These are phyloP conservation scores for Eimeria zaria DNA, from an alignment of 169 alveolate genomes.

Conservation along the genomic window DNA sequence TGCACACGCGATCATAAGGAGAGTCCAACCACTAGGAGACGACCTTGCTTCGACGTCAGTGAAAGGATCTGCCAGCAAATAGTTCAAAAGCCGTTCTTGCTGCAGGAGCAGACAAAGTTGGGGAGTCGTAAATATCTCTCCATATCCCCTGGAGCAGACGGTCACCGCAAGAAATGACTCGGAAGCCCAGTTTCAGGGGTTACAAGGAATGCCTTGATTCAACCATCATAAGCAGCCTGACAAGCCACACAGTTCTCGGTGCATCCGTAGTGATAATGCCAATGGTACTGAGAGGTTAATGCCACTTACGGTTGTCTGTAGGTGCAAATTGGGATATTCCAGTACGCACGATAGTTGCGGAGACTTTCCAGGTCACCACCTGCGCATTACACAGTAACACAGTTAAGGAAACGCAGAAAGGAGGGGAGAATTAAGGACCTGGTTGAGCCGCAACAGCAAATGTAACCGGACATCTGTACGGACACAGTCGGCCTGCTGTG, in stretches of 20 bases:
- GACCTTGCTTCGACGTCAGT: constrained; percentile 62
- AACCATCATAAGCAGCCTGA: neutral
- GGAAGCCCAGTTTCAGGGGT: neutral
- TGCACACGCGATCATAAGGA: constrained; percentile 65
- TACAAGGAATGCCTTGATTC: neutral
- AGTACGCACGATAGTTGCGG: constrained; percentile 44
- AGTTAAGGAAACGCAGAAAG: neutral
- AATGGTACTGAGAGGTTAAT: neutral
- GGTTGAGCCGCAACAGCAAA: neutral
- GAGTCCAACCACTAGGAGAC: constrained; percentile 63
- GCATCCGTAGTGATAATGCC: neutral
- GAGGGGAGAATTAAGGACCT: neutral
- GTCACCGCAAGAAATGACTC: neutral
- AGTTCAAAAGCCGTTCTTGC: constrained; percentile 57
- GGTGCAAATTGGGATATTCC: constrained; percentile 61
- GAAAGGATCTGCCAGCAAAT: constrained; percentile 64
- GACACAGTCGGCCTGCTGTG: neutral
- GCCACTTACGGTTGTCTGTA: constrained; percentile 52
- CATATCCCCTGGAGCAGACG: constrained; percentile 42
- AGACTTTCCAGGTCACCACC: constrained; percentile 39
- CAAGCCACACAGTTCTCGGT: neutral
- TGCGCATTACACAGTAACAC: neutral
- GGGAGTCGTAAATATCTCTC: constrained; percentile 54
- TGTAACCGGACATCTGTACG: neutral
- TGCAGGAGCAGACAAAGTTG: constrained; percentile 63